Evolutionary conservation across 2,329 filamentous ascomycete genomes (phyloP).

Genomic region (Fusarium sp.): DNA sequence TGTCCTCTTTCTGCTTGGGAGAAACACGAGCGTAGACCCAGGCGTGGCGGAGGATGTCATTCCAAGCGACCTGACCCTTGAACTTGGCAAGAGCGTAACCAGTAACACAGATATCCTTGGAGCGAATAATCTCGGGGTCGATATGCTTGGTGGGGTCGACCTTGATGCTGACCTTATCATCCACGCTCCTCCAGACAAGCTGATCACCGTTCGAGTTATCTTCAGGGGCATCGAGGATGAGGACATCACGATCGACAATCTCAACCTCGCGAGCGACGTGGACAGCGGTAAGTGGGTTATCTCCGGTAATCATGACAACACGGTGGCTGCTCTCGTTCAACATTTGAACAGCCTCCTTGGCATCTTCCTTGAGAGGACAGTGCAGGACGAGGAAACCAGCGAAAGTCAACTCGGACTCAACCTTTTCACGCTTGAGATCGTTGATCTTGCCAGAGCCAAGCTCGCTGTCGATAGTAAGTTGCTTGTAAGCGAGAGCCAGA

Average conservation of each 20-base stretch:
- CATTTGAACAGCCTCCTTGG: conserved; percentile 93
- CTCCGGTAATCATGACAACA: conserved; percentile 98
- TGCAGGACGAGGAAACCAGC: conserved; percentile 96
- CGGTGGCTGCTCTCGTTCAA: conserved; percentile 98
- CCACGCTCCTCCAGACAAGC: conserved; percentile 93
- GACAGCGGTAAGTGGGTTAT: conserved; percentile 95
- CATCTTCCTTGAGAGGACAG: conserved; percentile 96
- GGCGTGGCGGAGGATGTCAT: conserved; percentile 83
- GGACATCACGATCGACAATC: conserved; percentile 94
- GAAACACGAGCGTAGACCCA: conserved; percentile 99
- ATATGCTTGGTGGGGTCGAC: conserved; percentile 87
- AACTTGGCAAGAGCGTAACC: conserved; percentile 94
- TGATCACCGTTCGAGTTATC: conserved; percentile 83
- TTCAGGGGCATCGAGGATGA: conserved; percentile 95
- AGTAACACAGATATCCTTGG: conserved; percentile 94
- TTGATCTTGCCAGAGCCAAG: conserved; percentile 88
- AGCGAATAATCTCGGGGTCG: conserved; percentile 81
- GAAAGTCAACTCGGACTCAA: conserved; percentile 86
- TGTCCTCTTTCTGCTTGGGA: conserved; percentile 98
- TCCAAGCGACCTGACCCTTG: conserved; percentile 81
- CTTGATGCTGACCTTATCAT: conserved; percentile 86
- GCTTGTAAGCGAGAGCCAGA: conserved; percentile 93
- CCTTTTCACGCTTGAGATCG: conserved; percentile 90
- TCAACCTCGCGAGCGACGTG: conserved; percentile 96
- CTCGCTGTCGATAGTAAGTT: conserved; percentile 83